These are phyloP conservation scores for Macadamia integrifolia DNA, from an alignment of 164 flowering plant genomes.

Conservation along the genomic window DNA sequence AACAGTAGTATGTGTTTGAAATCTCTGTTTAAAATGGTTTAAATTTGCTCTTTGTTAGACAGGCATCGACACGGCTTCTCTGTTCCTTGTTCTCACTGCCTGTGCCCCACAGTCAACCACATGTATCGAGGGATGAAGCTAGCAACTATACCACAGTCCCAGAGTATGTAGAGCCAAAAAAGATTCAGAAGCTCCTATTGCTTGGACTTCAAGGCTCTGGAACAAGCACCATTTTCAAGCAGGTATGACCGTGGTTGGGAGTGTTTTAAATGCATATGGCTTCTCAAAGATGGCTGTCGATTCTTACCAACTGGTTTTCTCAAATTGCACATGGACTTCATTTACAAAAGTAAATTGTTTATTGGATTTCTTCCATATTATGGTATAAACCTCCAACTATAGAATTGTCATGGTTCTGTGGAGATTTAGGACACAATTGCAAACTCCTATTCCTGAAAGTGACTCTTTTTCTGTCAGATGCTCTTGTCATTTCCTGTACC, in stretches of 20 bases:
- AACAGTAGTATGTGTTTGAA: neutral
- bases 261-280: neutral
- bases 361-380: neutral
- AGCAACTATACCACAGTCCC: conserved; percentile 62
- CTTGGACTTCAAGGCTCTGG: conserved; percentile 82
- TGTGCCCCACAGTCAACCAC: conserved; percentile 61
- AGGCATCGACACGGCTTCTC: conserved; percentile 73
- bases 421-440: too few species aligned
- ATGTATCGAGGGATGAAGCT: conserved; percentile 44
- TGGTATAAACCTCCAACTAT: too few species aligned
- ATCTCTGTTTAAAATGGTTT: conserved; percentile 5
- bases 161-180: conserved; percentile 61
- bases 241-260: conserved; percentile 36
- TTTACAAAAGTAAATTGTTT: neutral
- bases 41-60: conserved; percentile 28
- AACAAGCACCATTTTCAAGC: conserved; percentile 91
- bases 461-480: too few species aligned
- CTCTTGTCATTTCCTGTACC: too few species aligned
- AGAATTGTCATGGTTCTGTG: too few species aligned
- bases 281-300: conserved; percentile 1
- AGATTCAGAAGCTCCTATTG: conserved; percentile 70
- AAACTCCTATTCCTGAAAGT: too few species aligned
- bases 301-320: neutral
- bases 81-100: conserved; percentile 76
- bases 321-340: neutral